Evolutionary conservation across 1,284 basidiomycete genomes (phyloP).

Genomic region (Ustilago bromivora): DNA sequence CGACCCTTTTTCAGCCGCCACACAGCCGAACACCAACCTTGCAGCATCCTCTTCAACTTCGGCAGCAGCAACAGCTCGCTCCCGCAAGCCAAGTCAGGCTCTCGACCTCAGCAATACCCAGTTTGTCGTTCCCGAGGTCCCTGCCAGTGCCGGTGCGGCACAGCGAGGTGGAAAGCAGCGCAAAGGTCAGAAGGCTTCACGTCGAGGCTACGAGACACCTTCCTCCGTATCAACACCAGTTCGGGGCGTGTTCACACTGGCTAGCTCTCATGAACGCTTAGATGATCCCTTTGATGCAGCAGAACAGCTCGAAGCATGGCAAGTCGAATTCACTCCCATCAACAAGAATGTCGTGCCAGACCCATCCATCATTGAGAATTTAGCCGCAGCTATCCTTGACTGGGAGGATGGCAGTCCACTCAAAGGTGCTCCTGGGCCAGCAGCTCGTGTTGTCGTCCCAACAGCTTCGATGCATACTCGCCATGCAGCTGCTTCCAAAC

Average conservation of each 20-base stretch:
- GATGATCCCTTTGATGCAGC: constrained; percentile 46
- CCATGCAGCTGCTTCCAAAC: constrained; percentile 13
- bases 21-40: neutral
- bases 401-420: constrained; percentile 50
- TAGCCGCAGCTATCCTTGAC: constrained; percentile 54
- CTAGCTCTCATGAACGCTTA: constrained; percentile 38
- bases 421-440: constrained; percentile 28
- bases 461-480: constrained; percentile 14
- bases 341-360: constrained; percentile 59
- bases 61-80: constrained; percentile 16
- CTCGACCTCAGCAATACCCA: constrained; percentile 53
- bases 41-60: constrained; percentile 4
- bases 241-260: constrained; percentile 40
- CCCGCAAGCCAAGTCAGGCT: constrained; percentile 54
- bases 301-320: constrained; percentile 67
- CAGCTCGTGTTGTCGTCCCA: constrained; percentile 31
- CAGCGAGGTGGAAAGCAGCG: constrained; percentile 31
- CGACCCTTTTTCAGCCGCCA: neutral
- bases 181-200: constrained; percentile 40
- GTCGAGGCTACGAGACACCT: constrained; percentile 41
- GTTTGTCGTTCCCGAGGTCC: constrained; percentile 50
- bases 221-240: constrained; percentile 25
- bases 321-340: constrained; percentile 65
- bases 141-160: constrained; percentile 39
- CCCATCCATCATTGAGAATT: constrained; percentile 19